Evolutionary conservation across 2,329 filamentous ascomycete genomes (phyloP), one percentile per base, ranked within the genome.

Genomic region (Fusarium duplospermum): DNA sequence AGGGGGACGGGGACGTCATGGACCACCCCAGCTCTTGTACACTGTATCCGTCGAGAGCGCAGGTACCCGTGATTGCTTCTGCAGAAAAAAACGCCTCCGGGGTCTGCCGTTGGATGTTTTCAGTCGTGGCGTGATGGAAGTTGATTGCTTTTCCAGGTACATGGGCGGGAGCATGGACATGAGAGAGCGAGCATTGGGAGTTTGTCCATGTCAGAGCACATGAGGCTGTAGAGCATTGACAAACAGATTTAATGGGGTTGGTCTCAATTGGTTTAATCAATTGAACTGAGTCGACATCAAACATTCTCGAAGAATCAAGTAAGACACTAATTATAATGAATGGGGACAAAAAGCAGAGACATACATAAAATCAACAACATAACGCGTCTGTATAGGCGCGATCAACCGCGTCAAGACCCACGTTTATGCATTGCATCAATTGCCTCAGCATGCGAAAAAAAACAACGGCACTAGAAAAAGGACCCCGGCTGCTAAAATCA

Each of bases 101-200:
- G 33, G 61, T 13, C 47, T 33, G 8, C 33, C 61, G 45, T 47
- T 16, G 31, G 16, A 29, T 52, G 18, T 42, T 52, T 7, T 27
- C 47, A 35, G 7, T 27, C 47, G 35, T 66, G 64, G 64, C 57
- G 57, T 64, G 62, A 64, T 47, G 40, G 35, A 14, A 14, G 40
- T 42, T 47, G 40, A 42, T 62, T 63, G 22, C 69, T 71, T 71
- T 72, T 59, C 45, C 52, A 65, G 45, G 45, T 11, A 50, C 24
- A 18, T 42, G 13, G 33, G 24, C 20, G 11, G 18, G 18, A 35
- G 59, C 24, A 40, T 40, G 10, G 36, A 40, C 36, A 38, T 7
- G 27, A 27, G 27, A 9, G n/a, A n/a, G n/a, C 24, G 38, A 40
- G 38, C 38, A 40, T 33, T 33, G 31, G 31, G 31, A 33, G 24